These are phyloP conservation scores for Colletotrichum limetticola DNA, from an alignment of 2,329 filamentous ascomycete genomes.

Conservation along the genomic window DNA sequence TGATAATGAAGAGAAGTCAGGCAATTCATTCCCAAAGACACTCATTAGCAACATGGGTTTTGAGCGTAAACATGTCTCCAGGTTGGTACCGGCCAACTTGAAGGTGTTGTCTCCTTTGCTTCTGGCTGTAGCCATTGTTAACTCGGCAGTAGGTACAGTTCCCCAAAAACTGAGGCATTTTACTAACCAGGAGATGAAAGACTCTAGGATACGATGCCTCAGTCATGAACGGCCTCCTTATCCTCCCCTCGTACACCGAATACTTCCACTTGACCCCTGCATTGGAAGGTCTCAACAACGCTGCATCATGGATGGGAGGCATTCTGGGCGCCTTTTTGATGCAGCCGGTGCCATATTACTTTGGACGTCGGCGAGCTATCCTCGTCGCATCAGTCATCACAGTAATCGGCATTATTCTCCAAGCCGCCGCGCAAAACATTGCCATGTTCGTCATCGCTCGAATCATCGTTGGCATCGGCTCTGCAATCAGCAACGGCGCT, in stretches of 20 bases:
- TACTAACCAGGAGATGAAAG: not conserved
- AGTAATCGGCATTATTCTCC: constrained; percentile 56
- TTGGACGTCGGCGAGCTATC: constrained; percentile 56
- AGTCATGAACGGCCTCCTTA: constrained; percentile 67
- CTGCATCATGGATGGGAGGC: constrained; percentile 64
- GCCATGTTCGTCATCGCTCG: constrained; percentile 61
- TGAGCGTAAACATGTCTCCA: constrained; percentile 26
- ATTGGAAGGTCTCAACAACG: constrained; percentile 65
- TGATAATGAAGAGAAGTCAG: not conserved
- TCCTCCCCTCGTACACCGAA: constrained; percentile 64
- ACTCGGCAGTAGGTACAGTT: constrained; percentile 15
- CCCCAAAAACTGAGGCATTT: fast-evolving
- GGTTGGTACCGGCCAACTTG: constrained; percentile 23
- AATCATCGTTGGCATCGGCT: constrained; percentile 59
- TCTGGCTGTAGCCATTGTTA: constrained; percentile 26
- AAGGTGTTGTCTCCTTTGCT: constrained; percentile 24
- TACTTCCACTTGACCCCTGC: constrained; percentile 66
- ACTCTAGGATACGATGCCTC: constrained; percentile 56
- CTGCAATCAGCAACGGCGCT: constrained; percentile 52
- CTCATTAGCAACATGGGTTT: constrained; percentile 9
- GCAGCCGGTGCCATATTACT: constrained; percentile 52
- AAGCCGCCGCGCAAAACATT: constrained; percentile 60
- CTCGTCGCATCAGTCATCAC: constrained; percentile 51
- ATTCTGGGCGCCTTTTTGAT: constrained; percentile 55
- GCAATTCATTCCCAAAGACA: no score